phyloP scores from a whole-genome alignment of 1,139 yeast genomes.

The Candida sojae region DNA sequence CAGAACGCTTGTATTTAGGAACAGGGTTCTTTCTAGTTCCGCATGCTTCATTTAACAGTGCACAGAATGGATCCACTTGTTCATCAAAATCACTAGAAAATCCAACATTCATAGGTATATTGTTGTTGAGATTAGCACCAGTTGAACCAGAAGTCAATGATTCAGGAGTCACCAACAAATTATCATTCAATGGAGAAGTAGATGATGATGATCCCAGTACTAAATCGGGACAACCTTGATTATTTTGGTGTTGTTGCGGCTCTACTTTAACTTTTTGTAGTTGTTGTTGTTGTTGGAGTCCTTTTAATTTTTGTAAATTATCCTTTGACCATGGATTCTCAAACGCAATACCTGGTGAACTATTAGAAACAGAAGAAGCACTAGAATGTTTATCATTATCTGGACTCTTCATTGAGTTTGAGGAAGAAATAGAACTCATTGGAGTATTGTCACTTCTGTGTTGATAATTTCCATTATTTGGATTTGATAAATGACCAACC shows the following conservation, averaged over 20 bases:
- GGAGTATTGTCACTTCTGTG: conserved; percentile 4
- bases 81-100: conserved; percentile 36
- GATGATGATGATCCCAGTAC: conserved; percentile 37
- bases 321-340: conserved; percentile 41
- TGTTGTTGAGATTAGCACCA: conserved; percentile 14
- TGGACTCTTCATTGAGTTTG: conserved; percentile 14
- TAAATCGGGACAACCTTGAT: conserved; percentile 33
- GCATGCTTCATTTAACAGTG: conserved; percentile 75
- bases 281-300: conserved; percentile 11
- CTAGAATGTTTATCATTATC: conserved; percentile 18
- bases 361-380: conserved; percentile 23
- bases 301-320: conserved; percentile 16
- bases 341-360: conserved; percentile 18
- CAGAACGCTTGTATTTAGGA: conserved; percentile 47
- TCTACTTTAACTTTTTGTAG: neutral
- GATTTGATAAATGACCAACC: conserved; percentile 34
- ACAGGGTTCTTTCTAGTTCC: conserved; percentile 74
- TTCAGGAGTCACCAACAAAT: conserved; percentile 38
- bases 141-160: conserved; percentile 18
- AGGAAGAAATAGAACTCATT: conserved; percentile 16
- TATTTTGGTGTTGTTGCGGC: conserved; percentile 5
- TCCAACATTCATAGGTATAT: conserved; percentile 19
- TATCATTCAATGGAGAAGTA: conserved; percentile 44
- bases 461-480: conserved; percentile 17
- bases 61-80: conserved; percentile 66